phyloP scores from a whole-genome alignment of 805 yeast genomes.

The Zygoascus tannicola region DNA sequence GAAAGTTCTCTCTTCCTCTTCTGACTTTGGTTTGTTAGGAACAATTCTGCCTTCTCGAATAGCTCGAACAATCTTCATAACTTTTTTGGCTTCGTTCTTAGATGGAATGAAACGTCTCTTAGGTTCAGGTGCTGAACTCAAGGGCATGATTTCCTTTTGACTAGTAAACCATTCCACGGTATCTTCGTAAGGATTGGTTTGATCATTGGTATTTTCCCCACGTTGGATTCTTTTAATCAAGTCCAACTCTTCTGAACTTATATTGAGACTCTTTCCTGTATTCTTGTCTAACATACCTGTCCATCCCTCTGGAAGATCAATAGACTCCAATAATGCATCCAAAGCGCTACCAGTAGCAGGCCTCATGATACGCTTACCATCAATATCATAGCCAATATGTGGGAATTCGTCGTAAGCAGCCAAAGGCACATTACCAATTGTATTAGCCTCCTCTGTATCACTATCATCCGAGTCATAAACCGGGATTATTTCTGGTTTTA shows the following conservation, averaged over 20 bases:
- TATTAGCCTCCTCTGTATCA: slow-evolving; percentile 70
- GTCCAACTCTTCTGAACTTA: slow-evolving; percentile 81
- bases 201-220: slow-evolving; percentile 74
- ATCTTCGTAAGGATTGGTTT: slow-evolving; percentile 83
- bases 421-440: slow-evolving; percentile 88
- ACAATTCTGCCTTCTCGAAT: slow-evolving; percentile 92
- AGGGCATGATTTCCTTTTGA: slow-evolving; percentile 77
- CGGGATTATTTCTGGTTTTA: slow-evolving; percentile 88
- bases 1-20: slow-evolving; percentile 40
- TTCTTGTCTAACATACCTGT: slow-evolving; percentile 87
- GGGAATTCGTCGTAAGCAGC: slow-evolving; percentile 96
- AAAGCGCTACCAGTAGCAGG: slow-evolving; percentile 96
- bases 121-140: slow-evolving; percentile 92
- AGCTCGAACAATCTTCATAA: slow-evolving; percentile 93
- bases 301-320: slow-evolving; percentile 98
- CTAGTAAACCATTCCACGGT: slow-evolving; percentile 92
- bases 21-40: slow-evolving; percentile 49
- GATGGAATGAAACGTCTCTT: slow-evolving; percentile 95
- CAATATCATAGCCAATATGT: slow-evolving; percentile 92
- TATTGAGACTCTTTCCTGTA: slow-evolving; percentile 77
- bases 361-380: slow-evolving; percentile 97
- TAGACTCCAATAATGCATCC: slow-evolving; percentile 78
- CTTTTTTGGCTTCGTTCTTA: slow-evolving; percentile 89
- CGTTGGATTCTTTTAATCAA: slow-evolving; percentile 76
- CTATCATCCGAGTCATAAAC: slow-evolving; percentile 92